Evolutionary conservation across 164 flowering plant genomes (phyloP).

Genomic region (Chloranthus sessilifolius): DNA sequence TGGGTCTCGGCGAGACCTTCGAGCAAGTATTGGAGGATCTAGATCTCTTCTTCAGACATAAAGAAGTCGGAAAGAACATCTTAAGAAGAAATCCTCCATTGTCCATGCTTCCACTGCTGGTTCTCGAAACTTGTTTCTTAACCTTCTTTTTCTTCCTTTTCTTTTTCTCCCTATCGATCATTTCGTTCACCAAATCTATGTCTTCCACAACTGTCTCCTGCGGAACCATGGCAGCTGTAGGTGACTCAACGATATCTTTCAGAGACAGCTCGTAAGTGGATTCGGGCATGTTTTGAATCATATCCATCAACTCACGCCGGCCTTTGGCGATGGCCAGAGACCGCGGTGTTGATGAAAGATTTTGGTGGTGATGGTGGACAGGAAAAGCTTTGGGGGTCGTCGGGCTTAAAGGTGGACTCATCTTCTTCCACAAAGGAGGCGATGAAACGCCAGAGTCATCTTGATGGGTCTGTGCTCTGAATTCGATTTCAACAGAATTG

Average conservation of each 20-base stretch:
- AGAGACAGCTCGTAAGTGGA: conserved; percentile 67
- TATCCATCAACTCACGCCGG: conserved; percentile 65
- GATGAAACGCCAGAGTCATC: conserved; percentile 32
- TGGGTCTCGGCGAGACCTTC: conserved; percentile 28
- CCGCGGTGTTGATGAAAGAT: conserved; percentile 28
- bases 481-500: conserved; percentile 10
- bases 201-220: conserved; percentile 8
- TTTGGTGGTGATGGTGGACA: conserved; percentile 20
- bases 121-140: too few relatives aligned
- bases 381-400: conserved; percentile 21
- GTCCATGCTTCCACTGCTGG: too few relatives aligned
- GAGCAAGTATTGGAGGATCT: conserved; percentile 11
- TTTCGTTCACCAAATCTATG: conserved; percentile 3
- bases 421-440: conserved; percentile 51
- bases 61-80: conserved; percentile 43
- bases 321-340: conserved; percentile 47
- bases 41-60: conserved; percentile 26
- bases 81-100: conserved; percentile 39
- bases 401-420: too few relatives aligned
- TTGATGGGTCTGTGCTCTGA: conserved; percentile 5
- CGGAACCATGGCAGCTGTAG: too few relatives aligned
- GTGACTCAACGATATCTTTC: conserved; percentile 57
- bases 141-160: conserved; percentile 7
- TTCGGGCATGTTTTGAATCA: conserved; percentile 65
- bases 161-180: conserved; percentile 14